phyloP scores from a whole-genome alignment of 116 monocot species.

The Dioscorea cayenensis region DNA sequence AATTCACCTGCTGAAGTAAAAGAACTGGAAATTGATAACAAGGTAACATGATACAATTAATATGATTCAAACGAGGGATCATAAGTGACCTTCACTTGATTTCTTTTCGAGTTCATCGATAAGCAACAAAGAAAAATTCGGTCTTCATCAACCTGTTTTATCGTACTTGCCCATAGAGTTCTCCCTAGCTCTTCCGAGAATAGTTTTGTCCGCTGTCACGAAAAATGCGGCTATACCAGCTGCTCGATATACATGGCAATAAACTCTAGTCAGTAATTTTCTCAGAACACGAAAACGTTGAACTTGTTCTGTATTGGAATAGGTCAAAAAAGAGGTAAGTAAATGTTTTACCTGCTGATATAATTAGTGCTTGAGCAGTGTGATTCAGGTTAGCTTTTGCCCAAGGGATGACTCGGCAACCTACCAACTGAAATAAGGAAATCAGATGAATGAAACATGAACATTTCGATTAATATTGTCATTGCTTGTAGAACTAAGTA shows the following conservation, averaged over 20 bases:
- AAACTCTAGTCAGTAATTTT: not conserved
- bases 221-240: slow-evolving; percentile 69
- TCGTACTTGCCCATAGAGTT: slow-evolving; percentile 49
- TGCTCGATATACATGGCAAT: slow-evolving; percentile 9
- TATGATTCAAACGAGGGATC: no score
- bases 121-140: not conserved
- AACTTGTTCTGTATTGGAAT: not conserved
- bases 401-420: slow-evolving; percentile 33
- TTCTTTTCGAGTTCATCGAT: not conserved
- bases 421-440: slow-evolving; percentile 7
- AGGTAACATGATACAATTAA: no score
- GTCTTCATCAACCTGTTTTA: slow-evolving; percentile 8
- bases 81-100: no score
- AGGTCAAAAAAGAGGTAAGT: not conserved
- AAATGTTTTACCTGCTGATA: slow-evolving; percentile 27
- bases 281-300: not conserved
- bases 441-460: not conserved
- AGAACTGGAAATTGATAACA: no score
- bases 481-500: not conserved
- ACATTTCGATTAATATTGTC: not conserved
- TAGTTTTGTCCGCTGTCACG: slow-evolving; percentile 73
- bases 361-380: slow-evolving; percentile 44
- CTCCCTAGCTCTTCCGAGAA: slow-evolving; percentile 50
- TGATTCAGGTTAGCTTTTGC: slow-evolving; percentile 47
- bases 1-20: no score